These are phyloP conservation scores for Plantago ovata DNA, from an alignment of 257 asterid species.

Conservation along the genomic window DNA sequence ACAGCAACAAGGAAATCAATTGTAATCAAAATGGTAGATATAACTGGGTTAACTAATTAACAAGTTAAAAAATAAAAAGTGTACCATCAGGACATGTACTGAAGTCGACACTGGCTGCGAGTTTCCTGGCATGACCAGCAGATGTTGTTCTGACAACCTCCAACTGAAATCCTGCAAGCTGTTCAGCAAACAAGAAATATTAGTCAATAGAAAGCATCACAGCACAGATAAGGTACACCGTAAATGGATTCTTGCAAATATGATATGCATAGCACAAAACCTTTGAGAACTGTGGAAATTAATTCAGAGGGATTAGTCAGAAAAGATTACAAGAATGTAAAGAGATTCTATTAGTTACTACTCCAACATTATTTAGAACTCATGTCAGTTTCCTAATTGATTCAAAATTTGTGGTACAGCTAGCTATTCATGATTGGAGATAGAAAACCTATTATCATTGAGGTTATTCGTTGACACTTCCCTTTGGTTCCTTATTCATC, in stretches of 20 bases:
- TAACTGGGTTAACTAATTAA: conserved; percentile 9
- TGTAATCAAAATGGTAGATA: conserved; percentile 18
- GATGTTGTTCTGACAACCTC: conserved; percentile 90
- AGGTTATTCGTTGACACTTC: too few relatives aligned
- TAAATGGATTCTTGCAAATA: conserved; percentile 8
- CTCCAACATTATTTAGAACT: too few relatives aligned
- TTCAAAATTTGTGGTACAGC: too few relatives aligned
- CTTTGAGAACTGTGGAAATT: too few relatives aligned
- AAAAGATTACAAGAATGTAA: too few relatives aligned
- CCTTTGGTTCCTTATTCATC: too few relatives aligned
- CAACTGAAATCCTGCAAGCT: conserved; percentile 98
- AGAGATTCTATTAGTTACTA: too few relatives aligned
- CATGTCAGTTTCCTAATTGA: too few relatives aligned
- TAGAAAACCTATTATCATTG: too few relatives aligned
- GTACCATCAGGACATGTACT: conserved; percentile 97
- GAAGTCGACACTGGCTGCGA: conserved; percentile 86
- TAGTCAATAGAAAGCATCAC: conserved; percentile 9
- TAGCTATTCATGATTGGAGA: too few relatives aligned
- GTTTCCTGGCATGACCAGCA: conserved; percentile 98
- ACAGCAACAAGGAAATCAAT: conserved; percentile 19
- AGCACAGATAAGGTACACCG: conserved; percentile 3
- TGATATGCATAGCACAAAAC: background rate
- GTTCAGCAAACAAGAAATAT: conserved; percentile 25
- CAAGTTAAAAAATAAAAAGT: conserved; percentile 7
- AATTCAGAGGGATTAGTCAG: too few relatives aligned